Evolutionary conservation across 2,329 filamentous ascomycete species (phyloP), one percentile per base, ranked within the genome.

Genomic region (Aureobasidium vineae): DNA sequence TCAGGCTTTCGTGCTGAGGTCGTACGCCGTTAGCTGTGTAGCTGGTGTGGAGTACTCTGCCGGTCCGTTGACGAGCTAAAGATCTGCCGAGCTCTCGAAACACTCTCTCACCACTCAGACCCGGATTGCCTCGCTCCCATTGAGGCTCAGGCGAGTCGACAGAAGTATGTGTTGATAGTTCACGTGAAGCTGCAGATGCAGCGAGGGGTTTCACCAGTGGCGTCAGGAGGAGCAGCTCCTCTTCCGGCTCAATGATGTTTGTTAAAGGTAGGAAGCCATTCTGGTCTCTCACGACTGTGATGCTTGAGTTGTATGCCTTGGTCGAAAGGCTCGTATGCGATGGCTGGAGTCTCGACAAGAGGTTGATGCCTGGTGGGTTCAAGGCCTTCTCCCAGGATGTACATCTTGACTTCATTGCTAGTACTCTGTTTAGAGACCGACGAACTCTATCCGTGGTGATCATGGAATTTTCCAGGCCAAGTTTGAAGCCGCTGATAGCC

Each of bases 1-100:
- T 96, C 21, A 97, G 82, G 69, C 94, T 95, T 73, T 98, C 94
- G 75, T 98, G 94, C 0, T 97, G 90, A 76, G 93, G 93, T 43
- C 93, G 85, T 3, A 98, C 89, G 16, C 93, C 93, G 71, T 97
- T 96, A 1, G 92, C 91, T 0, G 94, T 97, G 74, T 98, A 98
- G 15, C 93, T 97, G 1, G 94, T 97, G 76, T 98, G 92, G 19
- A 97, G 81, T 6, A 97, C 86, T 73, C 95, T 91, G 23, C 93
- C 92, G 71, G 90, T 92, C 26, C 93, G 84, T 70, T 92, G 90
- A 63, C 94, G 85, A 13, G 94, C 93, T n/a, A 98, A 80, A 7
- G 91, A 91, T 71, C 91, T 86, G 1, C 94, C 94, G 28, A 98
- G 84, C 74, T 97, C 92, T 71, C 92, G 85, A 72, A 98, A 98